phyloP scores from a whole-genome alignment of 2,329 filamentous ascomycete species.

The Knufia fluminis region DNA sequence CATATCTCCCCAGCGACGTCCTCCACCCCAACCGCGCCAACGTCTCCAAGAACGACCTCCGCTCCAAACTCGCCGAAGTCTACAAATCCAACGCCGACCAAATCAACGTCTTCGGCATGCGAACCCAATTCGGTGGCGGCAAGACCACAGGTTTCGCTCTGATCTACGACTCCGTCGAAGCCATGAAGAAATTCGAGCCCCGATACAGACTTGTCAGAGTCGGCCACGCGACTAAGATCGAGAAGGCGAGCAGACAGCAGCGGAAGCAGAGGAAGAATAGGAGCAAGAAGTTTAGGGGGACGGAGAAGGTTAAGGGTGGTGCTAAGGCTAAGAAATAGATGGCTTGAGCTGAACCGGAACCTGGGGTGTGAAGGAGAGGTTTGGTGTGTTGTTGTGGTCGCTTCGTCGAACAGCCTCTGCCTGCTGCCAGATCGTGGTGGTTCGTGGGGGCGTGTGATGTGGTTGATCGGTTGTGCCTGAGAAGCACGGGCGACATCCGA shows the following conservation, averaged over 20 bases:
- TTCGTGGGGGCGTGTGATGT: too few species aligned
- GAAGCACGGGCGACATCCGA: not conserved
- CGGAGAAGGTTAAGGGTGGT: constrained; percentile 95
- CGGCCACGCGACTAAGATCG: constrained; percentile 84
- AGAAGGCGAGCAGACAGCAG: constrained; percentile 97
- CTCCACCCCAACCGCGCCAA: constrained; percentile 97
- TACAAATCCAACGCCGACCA: constrained; percentile 99
- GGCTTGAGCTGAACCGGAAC: not conserved
- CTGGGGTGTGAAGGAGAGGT: constrained; percentile 13
- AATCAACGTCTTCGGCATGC: constrained; percentile 95
- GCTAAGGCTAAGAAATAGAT: constrained; percentile 72
- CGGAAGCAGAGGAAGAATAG: constrained; percentile 99
- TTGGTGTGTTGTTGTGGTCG: constrained; percentile 8
- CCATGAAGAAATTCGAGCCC: constrained; percentile 99
- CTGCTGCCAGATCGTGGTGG: too few species aligned
- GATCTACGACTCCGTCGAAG: constrained; percentile 95
- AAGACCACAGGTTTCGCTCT: constrained; percentile 99
- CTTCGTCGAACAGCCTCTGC: constrained; percentile 3
- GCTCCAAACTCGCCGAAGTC: constrained; percentile 81
- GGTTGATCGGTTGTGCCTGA: not conserved
- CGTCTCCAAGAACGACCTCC: constrained; percentile 98
- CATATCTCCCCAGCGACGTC: constrained; percentile 64
- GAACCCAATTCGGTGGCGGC: constrained; percentile 98
- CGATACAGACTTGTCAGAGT: constrained; percentile 93
- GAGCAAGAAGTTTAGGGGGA: constrained; percentile 95